A percentile compares a stretch with the other conserved stretches of the same genome.
Conservation (phyloP, 208 protist genomes). For the Leishmania turanica region DNA sequence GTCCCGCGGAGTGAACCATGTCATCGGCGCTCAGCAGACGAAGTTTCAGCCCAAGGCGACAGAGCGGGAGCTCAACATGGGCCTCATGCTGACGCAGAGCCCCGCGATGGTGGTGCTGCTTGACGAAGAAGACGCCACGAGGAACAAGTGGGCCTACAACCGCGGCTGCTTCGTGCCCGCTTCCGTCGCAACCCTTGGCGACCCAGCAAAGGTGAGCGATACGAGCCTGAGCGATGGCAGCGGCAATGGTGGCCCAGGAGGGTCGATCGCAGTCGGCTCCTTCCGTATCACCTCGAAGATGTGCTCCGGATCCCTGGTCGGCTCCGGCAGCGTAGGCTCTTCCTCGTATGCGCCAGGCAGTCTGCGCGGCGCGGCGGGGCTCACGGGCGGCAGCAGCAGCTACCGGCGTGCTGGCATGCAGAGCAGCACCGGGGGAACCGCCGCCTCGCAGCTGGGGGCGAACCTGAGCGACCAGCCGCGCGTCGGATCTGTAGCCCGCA, state of each 20-base stretch:
- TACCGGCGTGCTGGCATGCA: slow-evolving; percentile 29
- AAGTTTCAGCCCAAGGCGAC: slow-evolving; percentile 63
- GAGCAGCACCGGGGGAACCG: slow-evolving; percentile 15
- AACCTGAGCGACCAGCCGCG: slow-evolving; percentile 57
- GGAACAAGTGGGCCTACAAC: slow-evolving; percentile 84
- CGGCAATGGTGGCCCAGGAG: slow-evolving; percentile 5
- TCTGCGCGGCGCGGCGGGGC: slow-evolving; percentile 1
- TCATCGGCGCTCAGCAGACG: slow-evolving; percentile 22
- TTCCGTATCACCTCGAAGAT: slow-evolving; percentile 47
- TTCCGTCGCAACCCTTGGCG: slow-evolving; percentile 39
- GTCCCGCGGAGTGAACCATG: slow-evolving; percentile 18
- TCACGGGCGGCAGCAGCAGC: slow-evolving; percentile 15
- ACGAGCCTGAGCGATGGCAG: slow-evolving; percentile 20
- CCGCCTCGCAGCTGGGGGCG: slow-evolving; percentile 39
- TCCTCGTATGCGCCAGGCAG: slow-evolving; percentile 30
- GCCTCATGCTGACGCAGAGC: slow-evolving; percentile 85
- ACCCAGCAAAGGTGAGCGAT: slow-evolving; percentile 26
- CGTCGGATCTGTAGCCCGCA: slow-evolving; percentile 79
- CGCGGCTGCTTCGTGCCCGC: slow-evolving; percentile 74
- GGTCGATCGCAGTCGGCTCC: slow-evolving; percentile 35
- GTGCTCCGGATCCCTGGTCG: slow-evolving; percentile 26
- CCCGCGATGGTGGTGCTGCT: slow-evolving; percentile 88
- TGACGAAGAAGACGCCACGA: slow-evolving; percentile 65
- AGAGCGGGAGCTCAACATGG: slow-evolving; percentile 86
- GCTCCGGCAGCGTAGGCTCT: slow-evolving; percentile 22